These are phyloP conservation scores for Aureobasidium subglaciale DNA, from an alignment of 2,329 filamentous ascomycete species.

Conservation along the genomic window DNA sequence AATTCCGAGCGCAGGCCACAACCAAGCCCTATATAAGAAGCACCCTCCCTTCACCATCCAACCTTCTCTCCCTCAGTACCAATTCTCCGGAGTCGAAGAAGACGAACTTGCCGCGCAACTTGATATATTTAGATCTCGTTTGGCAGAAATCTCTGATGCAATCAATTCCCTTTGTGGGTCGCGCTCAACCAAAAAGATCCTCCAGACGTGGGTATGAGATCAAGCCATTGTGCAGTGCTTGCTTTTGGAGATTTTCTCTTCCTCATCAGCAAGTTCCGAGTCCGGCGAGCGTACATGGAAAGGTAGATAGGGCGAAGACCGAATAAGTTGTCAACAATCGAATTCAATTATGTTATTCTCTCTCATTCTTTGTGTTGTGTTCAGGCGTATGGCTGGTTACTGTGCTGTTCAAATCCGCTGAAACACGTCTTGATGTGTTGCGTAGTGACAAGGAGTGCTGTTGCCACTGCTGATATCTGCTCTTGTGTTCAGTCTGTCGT, in stretches of 20 bases:
- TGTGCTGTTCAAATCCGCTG: background rate
- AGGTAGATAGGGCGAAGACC: background rate
- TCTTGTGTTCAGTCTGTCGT: no score
- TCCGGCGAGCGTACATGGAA: slow-evolving; percentile 9
- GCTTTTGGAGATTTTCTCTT: background rate
- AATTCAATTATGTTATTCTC: background rate
- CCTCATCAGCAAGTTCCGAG: background rate
- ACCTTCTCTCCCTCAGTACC: background rate
- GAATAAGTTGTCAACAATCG: background rate
- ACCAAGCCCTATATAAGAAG: background rate
- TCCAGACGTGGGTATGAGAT: background rate
- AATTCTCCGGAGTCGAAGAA: background rate
- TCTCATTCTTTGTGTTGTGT: background rate
- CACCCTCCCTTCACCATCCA: background rate
- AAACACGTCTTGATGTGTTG: no score
- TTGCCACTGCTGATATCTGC: no score
- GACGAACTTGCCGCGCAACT: background rate
- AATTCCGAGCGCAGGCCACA: background rate
- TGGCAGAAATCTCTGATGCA: background rate
- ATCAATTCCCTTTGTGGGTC: slow-evolving; percentile 10
- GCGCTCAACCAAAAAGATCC: background rate
- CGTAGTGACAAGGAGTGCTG: no score
- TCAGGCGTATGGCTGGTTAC: background rate
- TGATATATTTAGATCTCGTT: background rate
- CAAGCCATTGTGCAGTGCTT: background rate